phyloP scores from a whole-genome alignment of 179 eudicot species.

The Kewa caespitosa region DNA sequence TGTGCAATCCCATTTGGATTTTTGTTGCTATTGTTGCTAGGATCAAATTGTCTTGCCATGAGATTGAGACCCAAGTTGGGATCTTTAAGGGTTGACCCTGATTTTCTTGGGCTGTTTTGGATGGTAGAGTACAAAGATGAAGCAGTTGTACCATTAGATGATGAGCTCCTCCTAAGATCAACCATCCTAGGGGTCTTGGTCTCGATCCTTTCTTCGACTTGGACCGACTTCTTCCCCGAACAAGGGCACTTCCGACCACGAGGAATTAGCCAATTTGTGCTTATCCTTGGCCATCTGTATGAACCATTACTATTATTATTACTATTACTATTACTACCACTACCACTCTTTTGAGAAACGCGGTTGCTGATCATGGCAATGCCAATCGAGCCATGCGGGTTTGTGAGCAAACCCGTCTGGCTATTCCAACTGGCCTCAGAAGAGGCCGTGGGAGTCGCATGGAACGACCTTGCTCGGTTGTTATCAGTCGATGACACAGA shows the following conservation, averaged over 20 bases:
- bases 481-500: slow-evolving; percentile 51
- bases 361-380: slow-evolving; percentile 30
- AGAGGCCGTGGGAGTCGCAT: slow-evolving; percentile 77
- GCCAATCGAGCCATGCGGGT: slow-evolving; percentile 48
- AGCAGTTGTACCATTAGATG: slow-evolving; percentile 26
- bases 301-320: neutral
- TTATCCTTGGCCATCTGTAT: slow-evolving; percentile 38
- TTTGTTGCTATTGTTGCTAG: neutral
- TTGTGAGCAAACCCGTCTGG: slow-evolving; percentile 65
- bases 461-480: slow-evolving; percentile 44
- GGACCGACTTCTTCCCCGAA: slow-evolving; percentile 66
- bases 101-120: slow-evolving; percentile 29
- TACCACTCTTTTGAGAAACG: slow-evolving; percentile 14
- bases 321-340: slow-evolving; percentile 16
- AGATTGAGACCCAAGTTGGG: slow-evolving; percentile 1
- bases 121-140: slow-evolving; percentile 30
- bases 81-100: neutral
- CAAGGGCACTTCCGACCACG: slow-evolving; percentile 71
- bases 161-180: slow-evolving; percentile 28
- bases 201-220: slow-evolving; percentile 45
- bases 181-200: slow-evolving; percentile 32
- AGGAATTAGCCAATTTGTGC: slow-evolving; percentile 33
- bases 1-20: slow-evolving; percentile 5
- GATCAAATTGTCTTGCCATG: neutral
- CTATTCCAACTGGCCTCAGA: slow-evolving; percentile 96